Evolutionary conservation across 345 rosid genomes (phyloP).

Genomic region (Pistacia vera): DNA sequence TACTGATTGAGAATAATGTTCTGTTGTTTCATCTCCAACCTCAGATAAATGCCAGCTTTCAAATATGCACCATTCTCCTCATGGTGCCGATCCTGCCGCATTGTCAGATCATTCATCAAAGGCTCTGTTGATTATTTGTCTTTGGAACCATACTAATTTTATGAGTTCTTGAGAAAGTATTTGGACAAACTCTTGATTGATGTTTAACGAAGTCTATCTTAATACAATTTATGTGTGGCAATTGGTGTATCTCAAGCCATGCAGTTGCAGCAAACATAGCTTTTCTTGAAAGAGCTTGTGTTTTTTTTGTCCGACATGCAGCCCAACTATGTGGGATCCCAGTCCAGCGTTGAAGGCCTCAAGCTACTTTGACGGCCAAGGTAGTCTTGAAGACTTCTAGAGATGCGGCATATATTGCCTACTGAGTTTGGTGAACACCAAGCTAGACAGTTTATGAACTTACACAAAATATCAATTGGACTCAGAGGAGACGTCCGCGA

Average conservation of each 20-base stretch:
- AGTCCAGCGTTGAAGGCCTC: constrained; percentile 65
- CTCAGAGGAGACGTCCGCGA: constrained; percentile 63
- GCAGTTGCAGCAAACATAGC: constrained; percentile 94
- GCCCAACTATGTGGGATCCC: constrained; percentile 95
- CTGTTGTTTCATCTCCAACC: constrained; percentile 73
- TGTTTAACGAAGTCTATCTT: constrained; percentile 74
- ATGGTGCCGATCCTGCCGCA: constrained; percentile 92
- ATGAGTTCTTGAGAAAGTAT: constrained; percentile 60
- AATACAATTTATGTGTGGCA: constrained; percentile 48
- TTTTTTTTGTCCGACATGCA: constrained; percentile 76
- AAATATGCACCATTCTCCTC: constrained; percentile 96
- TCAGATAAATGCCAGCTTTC: constrained; percentile 90
- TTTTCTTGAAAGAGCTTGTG: constrained; percentile 83
- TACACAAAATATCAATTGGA: constrained; percentile 78
- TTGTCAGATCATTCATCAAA: constrained; percentile 88
- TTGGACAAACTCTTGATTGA: constrained; percentile 90
- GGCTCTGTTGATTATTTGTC: constrained; percentile 94
- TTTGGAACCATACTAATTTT: constrained; percentile 59
- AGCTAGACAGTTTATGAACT: constrained; percentile 80
- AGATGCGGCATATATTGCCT: constrained; percentile 78
- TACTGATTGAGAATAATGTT: constrained; percentile 78
- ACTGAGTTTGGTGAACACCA: constrained; percentile 63
- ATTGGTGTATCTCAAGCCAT: constrained; percentile 80
- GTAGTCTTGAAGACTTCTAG: constrained; percentile 79
- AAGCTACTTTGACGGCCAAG: constrained; percentile 72